Evolutionary conservation across 2,329 filamentous ascomycete genomes (phyloP), one percentile per base, ranked within the genome.

Genomic region (Epichloe brachyelytri): DNA sequence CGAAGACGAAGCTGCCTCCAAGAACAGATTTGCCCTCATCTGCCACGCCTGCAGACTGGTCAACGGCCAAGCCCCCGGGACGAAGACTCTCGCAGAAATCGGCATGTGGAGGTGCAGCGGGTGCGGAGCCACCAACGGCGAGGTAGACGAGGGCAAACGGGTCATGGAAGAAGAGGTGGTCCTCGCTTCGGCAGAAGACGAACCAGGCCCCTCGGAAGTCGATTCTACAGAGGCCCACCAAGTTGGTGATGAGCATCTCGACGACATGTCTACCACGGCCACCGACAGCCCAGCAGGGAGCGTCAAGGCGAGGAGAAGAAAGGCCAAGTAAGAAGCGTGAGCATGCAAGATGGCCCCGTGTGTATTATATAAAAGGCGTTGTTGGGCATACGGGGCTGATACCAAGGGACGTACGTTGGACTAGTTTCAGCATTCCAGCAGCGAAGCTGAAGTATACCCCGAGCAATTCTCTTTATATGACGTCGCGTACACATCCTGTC

Each of bases 1-100:
- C 47, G 93, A 98, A 63, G 93, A 98, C 61, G 93, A 98, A 68
- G 94, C 87, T 4, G 82, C 86, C 12, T 80, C 91, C 2, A 94
- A 89, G 71, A 97, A 97, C 66, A 82, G 93, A 17, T 80, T 95
- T 53, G 91, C 83, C 7, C 73, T 98, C 56, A 88, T 98, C 51
- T 98, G 93, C 68, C 68, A 73, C 34, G 74, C 78, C 39, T 98
- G 93, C 65, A 78, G 88, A 33, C 77, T 96, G 1, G 90, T 98
- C 46, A 98, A 98, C 63, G 93, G 94, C 0, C 93, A 96, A 64
- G 93, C 93, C 90, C 91, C 93, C 0, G 93, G 93, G 1, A 83
- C 86, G 0, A 85, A 81, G 58, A 79, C 75, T 0, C 69, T 91
- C 1, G 80, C 86, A 39, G 90, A 96, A 48, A 62, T 98, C 1